phyloP scores from a whole-genome alignment of 2,329 filamentous ascomycete species.

The Arthroderma uncinatum region DNA sequence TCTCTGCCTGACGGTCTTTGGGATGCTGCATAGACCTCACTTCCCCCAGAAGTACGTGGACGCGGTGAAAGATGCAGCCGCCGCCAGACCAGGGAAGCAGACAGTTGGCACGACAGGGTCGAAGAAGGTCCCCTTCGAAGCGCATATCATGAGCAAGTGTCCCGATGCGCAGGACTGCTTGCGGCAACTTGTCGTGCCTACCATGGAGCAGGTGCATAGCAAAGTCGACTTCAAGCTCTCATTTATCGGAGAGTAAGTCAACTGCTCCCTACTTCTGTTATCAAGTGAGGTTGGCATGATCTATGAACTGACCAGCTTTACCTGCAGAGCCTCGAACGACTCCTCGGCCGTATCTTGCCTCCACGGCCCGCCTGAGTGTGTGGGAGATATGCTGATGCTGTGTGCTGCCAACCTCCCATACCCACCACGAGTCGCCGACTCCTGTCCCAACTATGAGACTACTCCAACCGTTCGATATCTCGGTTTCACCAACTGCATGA shows the following conservation, averaged over 20 bases:
- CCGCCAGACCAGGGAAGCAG: background rate
- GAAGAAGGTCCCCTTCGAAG: constrained; percentile 61
- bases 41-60: constrained; percentile 6
- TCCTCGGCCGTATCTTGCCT: constrained; percentile 78
- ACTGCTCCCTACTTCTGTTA: background rate
- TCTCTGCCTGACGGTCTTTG: constrained; percentile 12
- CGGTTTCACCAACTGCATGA: constrained; percentile 86
- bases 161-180: constrained; percentile 82
- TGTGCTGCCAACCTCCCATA: constrained; percentile 63
- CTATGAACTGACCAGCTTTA: constrained; percentile 26
- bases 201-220: constrained; percentile 68
- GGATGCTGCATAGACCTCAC: constrained; percentile 6
- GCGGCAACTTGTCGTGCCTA: constrained; percentile 65
- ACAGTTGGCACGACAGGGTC: background rate
- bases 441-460: constrained; percentile 50
- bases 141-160: constrained; percentile 96
- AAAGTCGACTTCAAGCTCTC: constrained; percentile 87
- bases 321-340: constrained; percentile 53
- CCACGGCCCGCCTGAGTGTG: constrained; percentile 80
- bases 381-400: constrained; percentile 89
- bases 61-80: constrained; percentile 6
- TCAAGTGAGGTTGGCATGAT: background rate
- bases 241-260: constrained; percentile 64
- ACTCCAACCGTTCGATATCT: constrained; percentile 66
- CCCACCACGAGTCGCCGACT: background rate